These are phyloP conservation scores for Articulospora tetracladia DNA, from an alignment of 495 filamentous ascomycete genomes.

Conservation along the genomic window DNA sequence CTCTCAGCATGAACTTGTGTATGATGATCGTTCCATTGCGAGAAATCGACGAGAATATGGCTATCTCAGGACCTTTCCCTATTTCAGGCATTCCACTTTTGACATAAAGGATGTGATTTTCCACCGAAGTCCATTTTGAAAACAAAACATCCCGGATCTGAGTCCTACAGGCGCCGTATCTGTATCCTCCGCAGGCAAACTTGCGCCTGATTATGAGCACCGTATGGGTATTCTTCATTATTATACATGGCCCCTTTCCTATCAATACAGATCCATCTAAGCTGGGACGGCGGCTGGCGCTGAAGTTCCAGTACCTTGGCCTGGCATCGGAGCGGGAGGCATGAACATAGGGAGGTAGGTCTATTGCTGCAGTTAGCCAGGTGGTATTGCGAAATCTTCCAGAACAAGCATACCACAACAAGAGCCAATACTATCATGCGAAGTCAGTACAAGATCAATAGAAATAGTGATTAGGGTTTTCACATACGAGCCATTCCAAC, in stretches of 20 bases:
- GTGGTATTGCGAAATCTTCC: conserved; percentile 36
- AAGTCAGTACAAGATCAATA: conserved; percentile 20
- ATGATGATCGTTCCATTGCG: no score
- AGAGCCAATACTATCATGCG: conserved; percentile 66
- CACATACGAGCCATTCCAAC: conserved; percentile 81
- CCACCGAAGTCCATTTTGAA: no score
- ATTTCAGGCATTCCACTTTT: no score
- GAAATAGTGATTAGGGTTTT: background rate
- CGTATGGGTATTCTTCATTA: background rate
- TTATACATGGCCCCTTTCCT: conserved; percentile 7
- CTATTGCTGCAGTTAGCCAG: conserved; percentile 1
- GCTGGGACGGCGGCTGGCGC: conserved; percentile 17
- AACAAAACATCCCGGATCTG: no score
- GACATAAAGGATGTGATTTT: no score
- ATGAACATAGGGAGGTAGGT: conserved; percentile 85
- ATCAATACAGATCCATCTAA: conserved; percentile 1
- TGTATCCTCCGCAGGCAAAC: no score
- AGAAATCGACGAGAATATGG: no score
- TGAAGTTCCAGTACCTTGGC: conserved; percentile 20
- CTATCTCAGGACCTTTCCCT: no score
- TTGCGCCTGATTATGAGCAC: no score
- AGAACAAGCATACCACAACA: conserved; percentile 38
- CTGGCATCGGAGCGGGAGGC: conserved; percentile 46
- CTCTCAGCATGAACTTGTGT: no score
- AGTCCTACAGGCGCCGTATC: no score